phyloP scores from a whole-genome alignment of 2,329 filamentous ascomycete species.

The Diaporthe destruens region DNA sequence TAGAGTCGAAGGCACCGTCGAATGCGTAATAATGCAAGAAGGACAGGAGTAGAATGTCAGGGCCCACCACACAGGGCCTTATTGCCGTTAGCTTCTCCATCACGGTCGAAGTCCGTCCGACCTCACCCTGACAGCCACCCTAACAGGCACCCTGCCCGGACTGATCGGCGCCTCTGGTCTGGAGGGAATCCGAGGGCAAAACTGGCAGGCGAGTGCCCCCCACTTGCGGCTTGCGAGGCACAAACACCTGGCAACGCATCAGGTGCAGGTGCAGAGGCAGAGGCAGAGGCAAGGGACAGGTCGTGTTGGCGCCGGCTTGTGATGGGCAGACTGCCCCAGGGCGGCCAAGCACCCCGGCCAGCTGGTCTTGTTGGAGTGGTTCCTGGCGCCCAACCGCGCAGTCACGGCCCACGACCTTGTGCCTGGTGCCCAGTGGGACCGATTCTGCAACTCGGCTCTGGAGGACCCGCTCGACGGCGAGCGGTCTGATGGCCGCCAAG shows the following conservation, averaged over 20 bases:
- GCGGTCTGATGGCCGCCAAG: constrained; percentile 17
- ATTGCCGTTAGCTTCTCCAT: constrained; percentile 41
- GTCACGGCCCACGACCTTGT: constrained; percentile 30
- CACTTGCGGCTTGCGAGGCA: constrained; percentile 29
- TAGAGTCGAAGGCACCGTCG: constrained; percentile 31
- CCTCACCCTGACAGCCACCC: constrained; percentile 28
- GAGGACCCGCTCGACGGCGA: constrained; percentile 21
- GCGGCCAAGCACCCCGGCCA: constrained; percentile 5
- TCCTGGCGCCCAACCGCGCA: neutral
- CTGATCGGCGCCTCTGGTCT: constrained; percentile 26
- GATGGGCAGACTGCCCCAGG: neutral
- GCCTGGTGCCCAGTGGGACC: constrained; percentile 21
- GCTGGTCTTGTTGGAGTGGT: neutral
- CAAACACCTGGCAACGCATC: neutral
- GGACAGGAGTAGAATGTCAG: constrained; percentile 17
- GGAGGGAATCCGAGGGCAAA: constrained; percentile 13
- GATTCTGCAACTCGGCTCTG: constrained; percentile 31
- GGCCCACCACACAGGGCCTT: constrained; percentile 35
- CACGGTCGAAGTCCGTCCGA: constrained; percentile 41
- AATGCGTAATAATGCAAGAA: constrained; percentile 33
- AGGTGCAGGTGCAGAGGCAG: no score
- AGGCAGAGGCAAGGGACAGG: constrained; percentile 4
- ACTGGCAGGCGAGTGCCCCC: constrained; percentile 18
- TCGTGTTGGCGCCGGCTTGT: constrained; percentile 14
- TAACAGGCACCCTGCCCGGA: constrained; percentile 19